Conservation (phyloP, 257 asterid genomes). For the Eustoma russellianum region DNA sequence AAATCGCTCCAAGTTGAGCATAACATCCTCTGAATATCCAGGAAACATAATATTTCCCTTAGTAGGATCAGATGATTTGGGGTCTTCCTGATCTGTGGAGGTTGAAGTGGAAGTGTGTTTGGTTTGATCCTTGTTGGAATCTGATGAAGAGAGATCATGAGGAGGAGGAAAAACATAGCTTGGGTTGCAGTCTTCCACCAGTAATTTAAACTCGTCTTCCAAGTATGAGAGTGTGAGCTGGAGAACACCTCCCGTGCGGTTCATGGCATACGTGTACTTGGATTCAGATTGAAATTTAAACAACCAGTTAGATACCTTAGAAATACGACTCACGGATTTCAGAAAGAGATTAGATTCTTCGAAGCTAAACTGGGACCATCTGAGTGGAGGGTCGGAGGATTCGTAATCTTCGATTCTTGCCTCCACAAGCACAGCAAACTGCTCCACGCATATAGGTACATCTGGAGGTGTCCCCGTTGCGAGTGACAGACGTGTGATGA, state of each 20-base stretch:
- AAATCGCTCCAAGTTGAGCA: constrained; percentile 25
- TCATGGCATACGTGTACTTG: constrained; percentile 51
- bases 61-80: constrained; percentile 17
- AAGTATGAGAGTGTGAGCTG: constrained; percentile 62
- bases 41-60: constrained; percentile 11
- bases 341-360: constrained; percentile 46
- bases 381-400: constrained; percentile 26
- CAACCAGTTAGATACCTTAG: constrained; percentile 30
- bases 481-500: constrained; percentile 28
- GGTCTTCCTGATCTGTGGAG: constrained; percentile 12
- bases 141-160: not conserved
- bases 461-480: constrained; percentile 23
- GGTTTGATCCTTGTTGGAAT: constrained; percentile 12
- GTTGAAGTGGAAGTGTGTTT: constrained; percentile 12
- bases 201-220: constrained; percentile 62
- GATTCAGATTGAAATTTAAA: constrained; percentile 32
- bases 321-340: constrained; percentile 28
- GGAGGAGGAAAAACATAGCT: not conserved
- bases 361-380: constrained; percentile 37
- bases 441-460: constrained; percentile 55
- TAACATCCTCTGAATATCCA: constrained; percentile 39
- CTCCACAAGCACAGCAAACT: constrained; percentile 57
- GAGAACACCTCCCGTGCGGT: constrained; percentile 45
- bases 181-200: constrained; percentile 43
- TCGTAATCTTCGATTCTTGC: constrained; percentile 48